Conservation (phyloP, 2,329 filamentous ascomycete genomes). For the Cadophora sp. region DNA sequence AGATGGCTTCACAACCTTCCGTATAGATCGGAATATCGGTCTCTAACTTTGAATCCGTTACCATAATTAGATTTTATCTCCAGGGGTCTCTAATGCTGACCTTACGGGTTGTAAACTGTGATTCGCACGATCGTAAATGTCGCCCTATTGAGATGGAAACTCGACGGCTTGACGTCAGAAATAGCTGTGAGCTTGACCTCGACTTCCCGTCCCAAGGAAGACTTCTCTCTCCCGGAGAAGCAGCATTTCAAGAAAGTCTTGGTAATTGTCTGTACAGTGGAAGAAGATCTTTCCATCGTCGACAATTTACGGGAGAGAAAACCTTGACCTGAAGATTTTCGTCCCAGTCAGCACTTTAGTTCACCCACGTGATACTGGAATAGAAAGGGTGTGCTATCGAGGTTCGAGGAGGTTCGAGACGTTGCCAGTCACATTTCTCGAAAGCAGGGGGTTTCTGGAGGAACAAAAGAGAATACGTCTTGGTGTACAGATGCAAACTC, state of each 20-base stretch:
- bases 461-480: no score
- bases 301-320: background rate
- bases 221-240: background rate
- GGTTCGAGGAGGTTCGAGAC: no score
- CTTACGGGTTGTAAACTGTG: background rate
- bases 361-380: constrained; percentile 3
- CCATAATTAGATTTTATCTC: no score
- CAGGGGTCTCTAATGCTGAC: background rate
- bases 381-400: no score
- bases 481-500: no score
- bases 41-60: background rate
- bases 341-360: background rate
- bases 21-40: background rate
- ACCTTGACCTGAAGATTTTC: background rate
- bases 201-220: background rate
- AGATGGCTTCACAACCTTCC: background rate
- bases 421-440: no score
- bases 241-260: background rate
- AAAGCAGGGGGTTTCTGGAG: no score
- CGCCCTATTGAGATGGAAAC: background rate
- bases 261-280: background rate
- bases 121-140: background rate
- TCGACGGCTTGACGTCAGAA: background rate
- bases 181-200: background rate
- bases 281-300: background rate